Evolutionary conservation across 345 rosid genomes (phyloP).

Genomic region (Gossypium anomalum): DNA sequence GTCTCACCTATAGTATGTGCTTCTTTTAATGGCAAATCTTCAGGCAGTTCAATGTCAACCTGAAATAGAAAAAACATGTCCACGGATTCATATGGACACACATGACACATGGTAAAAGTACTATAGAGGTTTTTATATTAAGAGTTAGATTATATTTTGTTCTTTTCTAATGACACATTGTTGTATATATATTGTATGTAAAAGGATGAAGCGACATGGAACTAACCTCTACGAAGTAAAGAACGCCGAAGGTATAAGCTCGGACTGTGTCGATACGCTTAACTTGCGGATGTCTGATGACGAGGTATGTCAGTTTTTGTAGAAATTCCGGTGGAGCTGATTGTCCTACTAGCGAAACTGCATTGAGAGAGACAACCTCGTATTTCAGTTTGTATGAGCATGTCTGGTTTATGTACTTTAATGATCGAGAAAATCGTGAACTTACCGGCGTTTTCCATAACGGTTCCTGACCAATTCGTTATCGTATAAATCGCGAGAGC

Average conservation of each 20-base stretch:
- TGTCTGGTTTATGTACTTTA: too few species aligned
- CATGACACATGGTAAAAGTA: too few species aligned
- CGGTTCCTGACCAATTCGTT: conserved; percentile 80
- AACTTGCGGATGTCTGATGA: conserved; percentile 61
- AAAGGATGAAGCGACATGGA: neutral
- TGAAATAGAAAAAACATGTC: conserved; percentile 20
- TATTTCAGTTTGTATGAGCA: neutral
- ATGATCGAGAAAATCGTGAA: neutral
- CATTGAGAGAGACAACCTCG: conserved; percentile 8
- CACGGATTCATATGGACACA: neutral
- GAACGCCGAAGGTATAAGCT: conserved; percentile 89
- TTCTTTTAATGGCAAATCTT: conserved; percentile 66
- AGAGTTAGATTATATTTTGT: too few species aligned
- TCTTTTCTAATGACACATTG: too few species aligned
- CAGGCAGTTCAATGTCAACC: conserved; percentile 88
- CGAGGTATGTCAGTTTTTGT: conserved; percentile 76
- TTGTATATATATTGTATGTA: neutral
- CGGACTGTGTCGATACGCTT: conserved; percentile 88
- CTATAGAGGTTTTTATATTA: too few species aligned
- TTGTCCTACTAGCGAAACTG: conserved; percentile 87
- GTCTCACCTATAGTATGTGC: conserved; percentile 80
- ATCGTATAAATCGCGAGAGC: conserved; percentile 85
- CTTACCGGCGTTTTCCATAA: conserved; percentile 83
- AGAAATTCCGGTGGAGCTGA: conserved; percentile 81
- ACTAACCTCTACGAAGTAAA: conserved; percentile 89